Percentiles rank a stretch among this genome's conserved stretches.
phyloP scores from a whole-genome alignment of 1,284 basidiomycete genomes.

The Cryptococcus floricola region DNA sequence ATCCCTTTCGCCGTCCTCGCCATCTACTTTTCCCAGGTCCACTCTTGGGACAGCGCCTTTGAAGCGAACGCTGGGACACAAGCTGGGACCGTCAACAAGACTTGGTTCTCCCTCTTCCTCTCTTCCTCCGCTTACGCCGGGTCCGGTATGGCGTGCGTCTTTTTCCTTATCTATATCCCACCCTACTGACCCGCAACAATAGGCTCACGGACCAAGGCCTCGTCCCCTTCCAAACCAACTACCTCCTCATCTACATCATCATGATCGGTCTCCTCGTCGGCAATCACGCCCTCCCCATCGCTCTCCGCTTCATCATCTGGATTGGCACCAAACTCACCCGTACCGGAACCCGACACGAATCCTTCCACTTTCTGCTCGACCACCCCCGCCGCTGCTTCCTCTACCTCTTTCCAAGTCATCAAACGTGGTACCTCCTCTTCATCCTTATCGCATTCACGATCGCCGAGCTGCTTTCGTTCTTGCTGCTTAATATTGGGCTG shows the following conservation, averaged over 20 bases:
- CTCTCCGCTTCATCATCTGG: conserved; percentile 33
- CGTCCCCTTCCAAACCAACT: conserved; percentile 26
- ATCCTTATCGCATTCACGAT: conserved; percentile 26
- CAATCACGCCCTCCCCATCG: conserved; percentile 38
- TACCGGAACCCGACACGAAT: conserved; percentile 23
- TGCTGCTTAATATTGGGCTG: conserved; percentile 33
- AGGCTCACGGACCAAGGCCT: conserved; percentile 33
- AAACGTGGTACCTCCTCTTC: conserved; percentile 37
- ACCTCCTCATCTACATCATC: conserved; percentile 32
- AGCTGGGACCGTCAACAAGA: conserved; percentile 22
- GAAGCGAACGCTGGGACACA: conserved; percentile 18
- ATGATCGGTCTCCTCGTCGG: conserved; percentile 30
- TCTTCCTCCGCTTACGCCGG: conserved; percentile 26
- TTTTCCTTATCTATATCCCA: not conserved
- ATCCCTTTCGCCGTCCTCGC: conserved; percentile 35
- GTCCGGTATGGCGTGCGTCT: conserved; percentile 27
- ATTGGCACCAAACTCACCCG: conserved; percentile 30
- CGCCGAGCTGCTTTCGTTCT: conserved; percentile 28
- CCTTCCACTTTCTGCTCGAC: conserved; percentile 37
- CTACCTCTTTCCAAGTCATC: conserved; percentile 41
- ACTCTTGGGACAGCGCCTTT: conserved; percentile 23
- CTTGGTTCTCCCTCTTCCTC: conserved; percentile 33
- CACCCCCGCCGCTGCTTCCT: conserved; percentile 40
- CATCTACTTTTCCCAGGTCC: conserved; percentile 28
- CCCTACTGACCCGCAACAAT: not conserved